Evolutionary conservation across 495 filamentous ascomycete species (phyloP).

Genomic region (Cudoniella acicularis): DNA sequence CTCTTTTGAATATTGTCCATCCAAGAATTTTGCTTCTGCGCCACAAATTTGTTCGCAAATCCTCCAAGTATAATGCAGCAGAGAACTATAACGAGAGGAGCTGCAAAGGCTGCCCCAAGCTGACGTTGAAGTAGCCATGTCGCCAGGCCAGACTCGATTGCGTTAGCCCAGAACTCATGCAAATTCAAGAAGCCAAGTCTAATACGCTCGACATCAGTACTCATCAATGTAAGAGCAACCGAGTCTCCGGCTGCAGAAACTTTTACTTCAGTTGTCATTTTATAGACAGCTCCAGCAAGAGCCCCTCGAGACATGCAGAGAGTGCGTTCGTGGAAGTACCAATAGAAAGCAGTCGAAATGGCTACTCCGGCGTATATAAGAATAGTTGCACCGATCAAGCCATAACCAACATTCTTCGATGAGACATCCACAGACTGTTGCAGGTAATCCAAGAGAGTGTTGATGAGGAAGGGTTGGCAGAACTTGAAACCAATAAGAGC

Average conservation of each 20-base stretch:
- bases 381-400: slow-evolving; percentile 58
- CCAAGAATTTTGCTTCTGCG: slow-evolving; percentile 37
- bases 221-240: slow-evolving; percentile 29
- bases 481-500: slow-evolving; percentile 54
- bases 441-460: slow-evolving; percentile 42
- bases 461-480: slow-evolving; percentile 54
- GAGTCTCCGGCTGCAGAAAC: slow-evolving; percentile 33
- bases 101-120: slow-evolving; percentile 9
- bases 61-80: slow-evolving; percentile 22
- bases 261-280: slow-evolving; percentile 41
- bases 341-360: slow-evolving; percentile 45
- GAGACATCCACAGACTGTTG: background rate
- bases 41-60: slow-evolving; percentile 5
- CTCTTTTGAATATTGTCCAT: slow-evolving; percentile 38
- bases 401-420: slow-evolving; percentile 42
- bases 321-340: slow-evolving; percentile 47
- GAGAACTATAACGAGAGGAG: slow-evolving; percentile 21
- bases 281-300: slow-evolving; percentile 51
- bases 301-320: slow-evolving; percentile 46
- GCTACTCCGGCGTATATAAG: slow-evolving; percentile 59
- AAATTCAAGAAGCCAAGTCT: background rate
- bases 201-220: slow-evolving; percentile 24
- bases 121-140: slow-evolving; percentile 17
- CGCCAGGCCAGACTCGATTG: slow-evolving; percentile 12
- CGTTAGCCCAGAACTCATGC: slow-evolving; percentile 17